phyloP scores from a whole-genome alignment of 2,329 filamentous ascomycete genomes.

The Shiraia bambusicola region DNA sequence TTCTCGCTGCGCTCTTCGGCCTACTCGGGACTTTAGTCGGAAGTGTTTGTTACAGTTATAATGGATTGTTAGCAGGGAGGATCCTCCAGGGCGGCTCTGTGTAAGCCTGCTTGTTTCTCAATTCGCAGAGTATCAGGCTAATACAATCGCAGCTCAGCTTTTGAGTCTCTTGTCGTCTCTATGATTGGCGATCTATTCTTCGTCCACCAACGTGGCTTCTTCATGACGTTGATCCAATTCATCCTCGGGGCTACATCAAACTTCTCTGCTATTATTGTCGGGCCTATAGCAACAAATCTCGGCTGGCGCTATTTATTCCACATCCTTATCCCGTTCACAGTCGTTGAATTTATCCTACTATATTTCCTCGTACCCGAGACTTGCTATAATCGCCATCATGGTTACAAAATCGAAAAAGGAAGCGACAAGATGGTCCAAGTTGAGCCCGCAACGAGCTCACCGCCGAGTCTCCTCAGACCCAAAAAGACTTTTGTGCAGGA shows the following conservation, averaged over 20 bases:
- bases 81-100: conserved; percentile 36
- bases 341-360: conserved; percentile 47
- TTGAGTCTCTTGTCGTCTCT: conserved; percentile 39
- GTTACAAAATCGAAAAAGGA: conserved; percentile 31
- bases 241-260: conserved; percentile 40
- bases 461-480: conserved; percentile 15
- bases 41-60: conserved; percentile 30
- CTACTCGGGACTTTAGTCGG: conserved; percentile 33
- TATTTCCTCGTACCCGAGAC: conserved; percentile 56
- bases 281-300: conserved; percentile 37
- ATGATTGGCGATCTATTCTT: conserved; percentile 43
- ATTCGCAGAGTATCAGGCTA: conserved; percentile 13
- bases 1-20: conserved; percentile 34
- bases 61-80: conserved; percentile 34
- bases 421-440: conserved; percentile 20
- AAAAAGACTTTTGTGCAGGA: conserved; percentile 43
- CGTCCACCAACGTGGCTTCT: conserved; percentile 40
- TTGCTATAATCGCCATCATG: conserved; percentile 47
- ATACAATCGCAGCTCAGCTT: conserved; percentile 29
- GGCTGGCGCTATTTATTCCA: conserved; percentile 49
- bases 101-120: conserved; percentile 4
- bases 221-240: conserved; percentile 40
- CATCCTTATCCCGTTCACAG: conserved; percentile 52
- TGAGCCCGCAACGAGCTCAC: conserved; percentile 20
- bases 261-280: conserved; percentile 41